phyloP scores from a whole-genome alignment of 345 rosid species.

The Cardamine occulta region DNA sequence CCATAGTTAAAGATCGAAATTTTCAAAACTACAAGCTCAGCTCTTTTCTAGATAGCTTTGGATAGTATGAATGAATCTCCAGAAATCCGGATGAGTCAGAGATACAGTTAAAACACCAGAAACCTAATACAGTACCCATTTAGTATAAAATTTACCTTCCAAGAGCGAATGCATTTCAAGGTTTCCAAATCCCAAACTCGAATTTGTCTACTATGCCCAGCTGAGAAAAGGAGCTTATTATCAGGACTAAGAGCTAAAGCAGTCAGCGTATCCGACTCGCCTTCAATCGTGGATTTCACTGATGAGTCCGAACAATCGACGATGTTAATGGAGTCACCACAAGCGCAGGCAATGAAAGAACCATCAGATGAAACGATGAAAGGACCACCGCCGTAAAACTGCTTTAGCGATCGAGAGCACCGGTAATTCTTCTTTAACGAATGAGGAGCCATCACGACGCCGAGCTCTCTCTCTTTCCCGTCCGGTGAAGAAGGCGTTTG shows the following conservation, averaged over 20 bases:
- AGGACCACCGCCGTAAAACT: conserved; percentile 93
- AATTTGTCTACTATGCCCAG: conserved; percentile 90
- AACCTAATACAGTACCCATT: not conserved
- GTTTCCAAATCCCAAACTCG: conserved; percentile 89
- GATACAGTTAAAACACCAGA: not conserved
- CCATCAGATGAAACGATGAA: conserved; percentile 77
- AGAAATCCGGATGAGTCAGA: not conserved
- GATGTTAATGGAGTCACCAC: conserved; percentile 78
- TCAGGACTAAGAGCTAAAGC: conserved; percentile 83
- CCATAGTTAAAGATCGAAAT: not conserved
- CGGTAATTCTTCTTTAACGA: conserved; percentile 71
- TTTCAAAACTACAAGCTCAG: not conserved
- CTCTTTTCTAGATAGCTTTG: not conserved
- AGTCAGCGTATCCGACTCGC: conserved; percentile 67
- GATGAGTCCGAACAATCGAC: conserved; percentile 65
- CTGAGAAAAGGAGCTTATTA: conserved; percentile 79
- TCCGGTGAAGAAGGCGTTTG: conserved; percentile 24
- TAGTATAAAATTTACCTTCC: conserved; percentile 61
- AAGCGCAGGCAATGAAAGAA: conserved; percentile 76
- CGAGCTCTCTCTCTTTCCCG: not conserved
- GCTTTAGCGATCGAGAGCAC: conserved; percentile 69
- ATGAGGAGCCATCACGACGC: conserved; percentile 48
- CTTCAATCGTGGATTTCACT: conserved; percentile 67
- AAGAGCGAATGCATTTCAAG: conserved; percentile 76
- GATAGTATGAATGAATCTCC: not conserved